Base-by-base conservation (phyloP, 176 grass and related monocot species). In the Bothriochloa decipiens region DNA sequence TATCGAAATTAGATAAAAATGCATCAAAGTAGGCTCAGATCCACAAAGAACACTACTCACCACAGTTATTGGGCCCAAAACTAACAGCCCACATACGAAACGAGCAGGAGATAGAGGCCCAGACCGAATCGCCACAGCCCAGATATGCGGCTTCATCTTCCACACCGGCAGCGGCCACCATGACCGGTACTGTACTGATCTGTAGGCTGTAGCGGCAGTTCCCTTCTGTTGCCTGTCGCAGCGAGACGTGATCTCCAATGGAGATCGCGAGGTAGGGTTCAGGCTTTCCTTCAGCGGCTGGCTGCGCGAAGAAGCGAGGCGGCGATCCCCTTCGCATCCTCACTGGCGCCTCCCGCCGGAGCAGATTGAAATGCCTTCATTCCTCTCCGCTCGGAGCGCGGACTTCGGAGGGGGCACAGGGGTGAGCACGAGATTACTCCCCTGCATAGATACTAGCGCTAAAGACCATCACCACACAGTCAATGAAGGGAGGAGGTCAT, bases 231-330 rank as follows among this genome's bases (percentile, higher is more conserved):
- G 71, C 15, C 11, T n/a, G 22, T 58, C 20, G 53, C 53, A 72
- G 70, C 41, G 42, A 7, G 16, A 75, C 49, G 47, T 36, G 73
- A 55, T 76, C 29, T 36, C 49, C 73, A 76, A 14, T 76, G 73
- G 49, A 57, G 72, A 10, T 29, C 4, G 5, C 29, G 28, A 16
- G 73, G 29, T 57, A 75, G 72, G 72, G 46, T 55, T 75, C 35
- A 55, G 73, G 1, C 49, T 4, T 33, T 76, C 45, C 76, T 3
- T 15, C 14, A 15, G 12, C 55, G 55, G 36, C 49, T 52, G 33
- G 20, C 32, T 9, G 74, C 29, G 35, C 22, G 22, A 42, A 27
- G 35, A 25, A 4, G 53, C 58, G 57, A 42, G 53, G 53, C 36
- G 22, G n/a, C 3, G 57, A 40, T 42, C 58, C 58, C n/a, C 13